Conservation (phyloP, 1,284 basidiomycete species). For the Naganishia cerealis region DNA sequence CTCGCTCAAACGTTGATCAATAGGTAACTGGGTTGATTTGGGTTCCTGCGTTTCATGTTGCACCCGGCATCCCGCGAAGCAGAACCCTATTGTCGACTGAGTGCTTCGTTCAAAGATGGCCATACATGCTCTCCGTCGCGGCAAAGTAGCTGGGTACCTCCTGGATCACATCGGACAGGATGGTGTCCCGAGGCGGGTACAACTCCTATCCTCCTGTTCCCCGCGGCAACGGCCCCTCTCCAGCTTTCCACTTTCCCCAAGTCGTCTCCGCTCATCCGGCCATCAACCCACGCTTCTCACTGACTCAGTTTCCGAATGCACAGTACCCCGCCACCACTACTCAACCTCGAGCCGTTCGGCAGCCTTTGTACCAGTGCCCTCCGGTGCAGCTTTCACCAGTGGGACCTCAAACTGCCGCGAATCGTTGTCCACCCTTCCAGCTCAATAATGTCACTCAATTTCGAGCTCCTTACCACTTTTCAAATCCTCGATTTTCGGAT, state of each 20-base stretch:
- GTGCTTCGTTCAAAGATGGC: neutral
- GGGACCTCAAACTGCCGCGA: neutral
- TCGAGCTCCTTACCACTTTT: neutral
- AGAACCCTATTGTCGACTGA: neutral
- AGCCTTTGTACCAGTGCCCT: neutral
- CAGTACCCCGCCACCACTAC: neutral
- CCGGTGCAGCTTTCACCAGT: neutral
- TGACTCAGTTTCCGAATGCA: neutral
- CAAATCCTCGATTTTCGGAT: neutral
- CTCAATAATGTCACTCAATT: neutral
- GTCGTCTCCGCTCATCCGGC: neutral
- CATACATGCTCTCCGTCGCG: neutral
- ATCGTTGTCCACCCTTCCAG: neutral
- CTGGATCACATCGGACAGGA: too few relatives aligned
- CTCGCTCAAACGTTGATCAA: neutral
- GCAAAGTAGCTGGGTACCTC: too few relatives aligned
- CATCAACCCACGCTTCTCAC: neutral
- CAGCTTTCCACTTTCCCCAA: neutral
- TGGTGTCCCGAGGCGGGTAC: too few relatives aligned
- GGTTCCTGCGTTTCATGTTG: neutral
- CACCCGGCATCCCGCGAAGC: neutral
- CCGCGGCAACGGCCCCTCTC: neutral
- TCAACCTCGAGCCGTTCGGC: neutral
- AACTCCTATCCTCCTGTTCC: too few relatives aligned
- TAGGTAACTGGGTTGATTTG: neutral